A percentile compares a stretch with the other conserved stretches of the same genome.
phyloP scores from a whole-genome alignment of 306 rosid species.

The Chamaecrista fasciculata region DNA sequence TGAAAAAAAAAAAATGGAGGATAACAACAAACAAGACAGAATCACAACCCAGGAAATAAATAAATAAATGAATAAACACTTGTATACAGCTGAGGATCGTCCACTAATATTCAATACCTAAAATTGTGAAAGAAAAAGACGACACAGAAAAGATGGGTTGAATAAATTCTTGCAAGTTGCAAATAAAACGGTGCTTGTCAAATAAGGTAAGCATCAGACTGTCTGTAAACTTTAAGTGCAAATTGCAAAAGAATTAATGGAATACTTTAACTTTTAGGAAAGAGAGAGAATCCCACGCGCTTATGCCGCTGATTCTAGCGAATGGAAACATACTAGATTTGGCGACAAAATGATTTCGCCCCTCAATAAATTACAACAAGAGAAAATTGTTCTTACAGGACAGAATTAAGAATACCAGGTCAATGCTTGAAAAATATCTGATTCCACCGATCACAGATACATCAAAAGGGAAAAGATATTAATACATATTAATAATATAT shows the following conservation, averaged over 20 bases:
- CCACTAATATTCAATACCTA: neutral
- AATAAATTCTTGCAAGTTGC: neutral
- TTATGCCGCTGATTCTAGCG: neutral
- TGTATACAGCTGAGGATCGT: neutral
- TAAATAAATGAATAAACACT: neutral
- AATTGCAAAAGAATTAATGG: neutral
- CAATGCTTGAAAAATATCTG: neutral
- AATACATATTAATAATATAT: too few relatives aligned
- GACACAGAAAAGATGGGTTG: neutral
- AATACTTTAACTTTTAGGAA: too few relatives aligned
- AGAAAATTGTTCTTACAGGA: neutral
- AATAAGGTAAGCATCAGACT: neutral
- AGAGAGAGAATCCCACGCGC: neutral
- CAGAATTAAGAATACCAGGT: neutral
- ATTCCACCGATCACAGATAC: neutral
- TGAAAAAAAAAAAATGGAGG: too few relatives aligned
- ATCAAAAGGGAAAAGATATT: neutral
- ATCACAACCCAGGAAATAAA: neutral
- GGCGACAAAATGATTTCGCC: neutral
- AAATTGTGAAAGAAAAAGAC: neutral
- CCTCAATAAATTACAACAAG: neutral
- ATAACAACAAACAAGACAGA: neutral
- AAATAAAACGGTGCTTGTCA: neutral
- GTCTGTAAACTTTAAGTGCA: too few relatives aligned
- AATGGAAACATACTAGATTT: neutral